Conservation (phyloP, 345 rosid genomes). For the Lenwebbia sp. region DNA sequence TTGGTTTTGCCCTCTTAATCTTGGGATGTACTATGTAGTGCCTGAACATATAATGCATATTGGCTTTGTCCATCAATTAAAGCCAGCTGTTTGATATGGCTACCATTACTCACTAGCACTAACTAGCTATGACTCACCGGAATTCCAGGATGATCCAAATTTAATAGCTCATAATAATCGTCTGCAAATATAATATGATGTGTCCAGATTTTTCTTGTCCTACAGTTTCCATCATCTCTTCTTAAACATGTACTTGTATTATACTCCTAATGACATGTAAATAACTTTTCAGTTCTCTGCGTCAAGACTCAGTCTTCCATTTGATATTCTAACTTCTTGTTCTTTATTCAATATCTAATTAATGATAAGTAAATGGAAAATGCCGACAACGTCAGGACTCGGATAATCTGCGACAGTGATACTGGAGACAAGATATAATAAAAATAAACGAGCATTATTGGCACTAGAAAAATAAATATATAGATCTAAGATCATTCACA, state of each 20-base stretch:
- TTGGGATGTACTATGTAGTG: not conserved
- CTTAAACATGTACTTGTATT: not conserved
- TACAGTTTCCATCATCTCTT: not conserved
- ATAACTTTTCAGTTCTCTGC: not conserved
- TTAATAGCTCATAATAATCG: not conserved
- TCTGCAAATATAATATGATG: not conserved
- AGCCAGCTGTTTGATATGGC: not conserved
- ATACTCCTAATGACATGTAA: not conserved
- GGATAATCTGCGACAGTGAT: not conserved
- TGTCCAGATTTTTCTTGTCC: not conserved
- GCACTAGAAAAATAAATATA: not conserved
- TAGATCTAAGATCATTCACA: not conserved
- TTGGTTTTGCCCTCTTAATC: not conserved
- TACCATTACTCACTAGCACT: not conserved
- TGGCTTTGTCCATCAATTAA: not conserved
- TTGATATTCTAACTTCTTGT: not conserved
- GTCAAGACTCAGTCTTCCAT: not conserved
- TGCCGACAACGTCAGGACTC: not conserved
- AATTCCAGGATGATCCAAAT: not conserved
- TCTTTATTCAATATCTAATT: not conserved
- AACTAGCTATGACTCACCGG: not conserved
- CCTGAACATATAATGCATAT: not conserved
- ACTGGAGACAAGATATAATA: not conserved
- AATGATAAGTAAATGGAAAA: not conserved
- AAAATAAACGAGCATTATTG: not conserved